Evolutionary conservation across 306 rosid genomes (phyloP).

Genomic region (Dalbergia oliveri): DNA sequence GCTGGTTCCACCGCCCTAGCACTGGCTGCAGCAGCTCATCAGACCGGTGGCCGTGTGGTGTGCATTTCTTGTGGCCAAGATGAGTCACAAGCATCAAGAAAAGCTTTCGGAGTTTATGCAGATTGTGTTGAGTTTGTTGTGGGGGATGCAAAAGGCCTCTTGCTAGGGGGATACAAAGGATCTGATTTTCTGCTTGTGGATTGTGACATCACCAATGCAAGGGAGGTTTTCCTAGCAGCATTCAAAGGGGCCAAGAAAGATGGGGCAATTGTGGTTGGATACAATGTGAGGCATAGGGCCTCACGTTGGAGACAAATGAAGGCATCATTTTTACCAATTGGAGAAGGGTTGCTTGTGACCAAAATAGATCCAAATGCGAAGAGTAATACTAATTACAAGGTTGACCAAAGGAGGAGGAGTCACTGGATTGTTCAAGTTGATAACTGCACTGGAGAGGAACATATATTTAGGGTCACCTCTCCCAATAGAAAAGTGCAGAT

Average conservation of each 20-base stretch:
- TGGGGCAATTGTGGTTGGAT: constrained; percentile 58
- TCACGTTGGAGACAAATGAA: constrained; percentile 50
- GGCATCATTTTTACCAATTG: constrained; percentile 63
- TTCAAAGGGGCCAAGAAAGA: constrained; percentile 44
- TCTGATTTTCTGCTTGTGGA: constrained; percentile 70
- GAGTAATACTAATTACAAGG: neutral
- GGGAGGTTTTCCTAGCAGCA: constrained; percentile 56
- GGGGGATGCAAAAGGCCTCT: constrained; percentile 51
- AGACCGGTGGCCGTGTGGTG: constrained; percentile 61
- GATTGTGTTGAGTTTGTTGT: constrained; percentile 51
- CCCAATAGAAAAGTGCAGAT: constrained; percentile 37
- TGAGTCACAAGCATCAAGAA: constrained; percentile 34
- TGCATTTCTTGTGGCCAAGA: constrained; percentile 27
- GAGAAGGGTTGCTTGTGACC: constrained; percentile 61
- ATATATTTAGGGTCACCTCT: constrained; percentile 59
- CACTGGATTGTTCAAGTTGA: constrained; percentile 64
- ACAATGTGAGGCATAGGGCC: constrained; percentile 53
- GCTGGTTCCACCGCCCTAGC: constrained; percentile 42
- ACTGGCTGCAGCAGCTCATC: constrained; percentile 57
- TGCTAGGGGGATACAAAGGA: constrained; percentile 50
- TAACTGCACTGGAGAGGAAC: constrained; percentile 63
- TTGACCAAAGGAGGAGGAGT: constrained; percentile 43
- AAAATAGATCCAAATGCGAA: constrained; percentile 35
- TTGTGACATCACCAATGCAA: constrained; percentile 53
- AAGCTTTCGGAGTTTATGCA: constrained; percentile 44